phyloP scores from a whole-genome alignment of 345 rosid species.

The Adansonia digitata region DNA sequence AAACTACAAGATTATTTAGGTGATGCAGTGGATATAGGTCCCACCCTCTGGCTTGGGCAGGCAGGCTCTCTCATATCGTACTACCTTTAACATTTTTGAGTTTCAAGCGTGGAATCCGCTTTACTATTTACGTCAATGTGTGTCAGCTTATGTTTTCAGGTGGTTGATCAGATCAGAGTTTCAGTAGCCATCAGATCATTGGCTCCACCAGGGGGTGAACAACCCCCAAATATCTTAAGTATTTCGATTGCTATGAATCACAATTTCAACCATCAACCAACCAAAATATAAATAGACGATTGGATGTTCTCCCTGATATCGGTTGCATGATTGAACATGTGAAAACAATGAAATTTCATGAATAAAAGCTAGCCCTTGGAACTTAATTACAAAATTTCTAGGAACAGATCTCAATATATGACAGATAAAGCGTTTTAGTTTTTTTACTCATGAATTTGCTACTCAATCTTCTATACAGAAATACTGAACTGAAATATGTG shows the following conservation, averaged over 20 bases:
- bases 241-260: neutral
- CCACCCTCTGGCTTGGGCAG: no score
- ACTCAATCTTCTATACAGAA: no score
- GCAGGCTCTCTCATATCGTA: no score
- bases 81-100: no score
- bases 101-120: constrained; percentile 14
- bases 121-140: neutral
- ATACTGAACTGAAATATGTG: neutral
- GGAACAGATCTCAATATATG: neutral
- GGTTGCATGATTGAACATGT: neutral
- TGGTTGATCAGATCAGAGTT: neutral
- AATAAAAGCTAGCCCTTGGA: neutral
- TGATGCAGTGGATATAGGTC: neutral
- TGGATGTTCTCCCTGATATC: neutral
- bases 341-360: neutral
- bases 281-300: neutral
- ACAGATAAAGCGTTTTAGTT: neutral
- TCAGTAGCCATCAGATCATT: neutral
- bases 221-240: neutral
- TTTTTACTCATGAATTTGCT: neutral
- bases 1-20: neutral
- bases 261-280: no score
- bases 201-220: neutral
- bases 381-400: neutral
- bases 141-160: neutral